Conservation (phyloP, 2,329 filamentous ascomycete species). For the Pseudocercospora cruenta region DNA sequence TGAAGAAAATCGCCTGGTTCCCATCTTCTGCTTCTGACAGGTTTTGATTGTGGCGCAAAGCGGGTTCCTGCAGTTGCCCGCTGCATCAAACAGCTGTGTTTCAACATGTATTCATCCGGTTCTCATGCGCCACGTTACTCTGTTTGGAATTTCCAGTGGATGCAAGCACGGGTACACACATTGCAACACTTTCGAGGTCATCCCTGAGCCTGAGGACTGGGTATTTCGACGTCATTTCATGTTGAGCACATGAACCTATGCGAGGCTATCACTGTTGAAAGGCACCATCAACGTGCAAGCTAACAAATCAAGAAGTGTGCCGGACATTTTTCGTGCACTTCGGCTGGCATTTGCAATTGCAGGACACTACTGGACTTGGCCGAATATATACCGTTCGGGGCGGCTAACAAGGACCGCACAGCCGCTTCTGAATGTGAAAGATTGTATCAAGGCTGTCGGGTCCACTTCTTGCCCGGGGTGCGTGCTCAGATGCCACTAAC, state of each 20-base stretch:
- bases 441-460: slow-evolving; percentile 7
- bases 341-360: slow-evolving; percentile 2
- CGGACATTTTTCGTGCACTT: slow-evolving; percentile 5
- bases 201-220: not conserved
- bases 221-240: not conserved
- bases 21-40: slow-evolving; percentile 2
- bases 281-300: not conserved
- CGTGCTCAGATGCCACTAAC: not conserved
- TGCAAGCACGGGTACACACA: not conserved
- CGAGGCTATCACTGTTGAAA: slow-evolving; percentile 2
- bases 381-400: not conserved
- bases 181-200: not conserved
- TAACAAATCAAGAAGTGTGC: not conserved
- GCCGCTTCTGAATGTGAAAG: not conserved
- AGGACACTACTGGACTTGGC: not conserved
- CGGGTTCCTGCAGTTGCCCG: slow-evolving; percentile 9
- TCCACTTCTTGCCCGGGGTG: not conserved
- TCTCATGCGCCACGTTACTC: slow-evolving; percentile 2
- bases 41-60: slow-evolving; percentile 3
- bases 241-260: not conserved
- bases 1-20: not conserved
- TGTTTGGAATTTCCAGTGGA: not conserved
- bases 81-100: not conserved
- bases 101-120: not conserved
- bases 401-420: not conserved